Conservation (phyloP, 75 land plant species). For the Ceratopteris richardii region DNA sequence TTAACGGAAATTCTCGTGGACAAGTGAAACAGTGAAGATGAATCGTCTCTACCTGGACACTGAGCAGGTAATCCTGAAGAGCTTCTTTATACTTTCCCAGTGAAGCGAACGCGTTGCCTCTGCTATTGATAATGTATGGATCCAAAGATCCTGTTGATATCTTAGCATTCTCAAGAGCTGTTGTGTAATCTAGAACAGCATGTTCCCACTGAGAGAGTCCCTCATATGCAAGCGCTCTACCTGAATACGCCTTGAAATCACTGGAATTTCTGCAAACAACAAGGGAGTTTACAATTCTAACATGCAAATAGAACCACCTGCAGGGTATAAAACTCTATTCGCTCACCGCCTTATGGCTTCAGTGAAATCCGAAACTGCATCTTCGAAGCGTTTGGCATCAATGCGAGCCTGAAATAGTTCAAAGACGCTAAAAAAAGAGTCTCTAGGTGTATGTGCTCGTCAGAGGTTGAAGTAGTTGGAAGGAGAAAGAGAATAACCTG, state of each 20-base stretch:
- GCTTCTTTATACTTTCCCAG: conserved; percentile 5
- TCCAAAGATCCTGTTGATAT: conserved; percentile 3
- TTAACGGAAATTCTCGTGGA: too few relatives aligned
- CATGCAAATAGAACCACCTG: background rate
- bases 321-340: background rate
- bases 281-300: background rate
- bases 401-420: conserved; percentile 1
- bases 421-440: background rate
- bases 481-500: background rate
- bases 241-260: conserved; percentile 7
- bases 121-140: conserved; percentile 10
- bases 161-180: conserved; percentile 3
- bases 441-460: background rate
- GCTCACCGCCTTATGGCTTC: conserved; percentile 5
- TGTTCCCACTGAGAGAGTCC: conserved; percentile 7
- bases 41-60: conserved; percentile 1
- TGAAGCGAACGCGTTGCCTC: conserved; percentile 11
- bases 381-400: conserved; percentile 9
- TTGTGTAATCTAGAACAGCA: conserved; percentile 4
- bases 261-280: background rate
- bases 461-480: background rate
- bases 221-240: conserved; percentile 7
- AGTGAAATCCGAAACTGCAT: conserved; percentile 7
- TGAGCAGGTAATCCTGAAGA: conserved; percentile 7
- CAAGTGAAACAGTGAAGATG: too few relatives aligned